These are phyloP conservation scores for Herpotrichia juniperi DNA, from an alignment of 2,329 filamentous ascomycete genomes.

Conservation along the genomic window DNA sequence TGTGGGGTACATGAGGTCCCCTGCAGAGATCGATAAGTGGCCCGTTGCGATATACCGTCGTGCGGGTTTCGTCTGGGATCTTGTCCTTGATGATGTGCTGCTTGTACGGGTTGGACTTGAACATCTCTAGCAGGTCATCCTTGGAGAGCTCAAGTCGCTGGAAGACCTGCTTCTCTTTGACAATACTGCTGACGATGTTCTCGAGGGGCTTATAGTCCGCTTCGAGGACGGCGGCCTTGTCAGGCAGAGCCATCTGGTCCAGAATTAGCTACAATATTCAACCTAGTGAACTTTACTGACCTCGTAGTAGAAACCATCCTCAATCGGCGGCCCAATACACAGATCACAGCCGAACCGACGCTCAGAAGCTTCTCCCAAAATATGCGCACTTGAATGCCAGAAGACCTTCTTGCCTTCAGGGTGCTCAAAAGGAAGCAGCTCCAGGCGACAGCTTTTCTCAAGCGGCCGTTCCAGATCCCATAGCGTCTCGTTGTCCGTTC, in stretches of 20 bases:
- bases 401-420: conserved; percentile 87
- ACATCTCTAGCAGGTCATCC: conserved; percentile 92
- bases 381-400: conserved; percentile 96
- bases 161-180: conserved; percentile 97
- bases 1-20: conserved; percentile 93
- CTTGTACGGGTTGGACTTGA: conserved; percentile 98
- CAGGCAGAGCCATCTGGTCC: conserved; percentile 74
- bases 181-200: conserved; percentile 77
- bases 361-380: conserved; percentile 94
- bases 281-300: conserved; percentile 9
- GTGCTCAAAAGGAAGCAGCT: conserved; percentile 82
- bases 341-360: conserved; percentile 88
- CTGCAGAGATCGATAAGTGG: conserved; percentile 94
- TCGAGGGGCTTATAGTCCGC: conserved; percentile 86
- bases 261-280: conserved; percentile 9
- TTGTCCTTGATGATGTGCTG: conserved; percentile 96
- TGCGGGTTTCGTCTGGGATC: conserved; percentile 84
- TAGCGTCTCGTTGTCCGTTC: conserved; percentile 72
- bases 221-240: conserved; percentile 72
- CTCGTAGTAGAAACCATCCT: conserved; percentile 96
- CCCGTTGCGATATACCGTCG: conserved; percentile 93
- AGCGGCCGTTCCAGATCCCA: conserved; percentile 94
- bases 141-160: conserved; percentile 89
- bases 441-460: conserved; percentile 84
- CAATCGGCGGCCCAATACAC: conserved; percentile 90